phyloP scores from a whole-genome alignment of 2,329 filamentous ascomycete species.

The Gaeumannomyces tritici region DNA sequence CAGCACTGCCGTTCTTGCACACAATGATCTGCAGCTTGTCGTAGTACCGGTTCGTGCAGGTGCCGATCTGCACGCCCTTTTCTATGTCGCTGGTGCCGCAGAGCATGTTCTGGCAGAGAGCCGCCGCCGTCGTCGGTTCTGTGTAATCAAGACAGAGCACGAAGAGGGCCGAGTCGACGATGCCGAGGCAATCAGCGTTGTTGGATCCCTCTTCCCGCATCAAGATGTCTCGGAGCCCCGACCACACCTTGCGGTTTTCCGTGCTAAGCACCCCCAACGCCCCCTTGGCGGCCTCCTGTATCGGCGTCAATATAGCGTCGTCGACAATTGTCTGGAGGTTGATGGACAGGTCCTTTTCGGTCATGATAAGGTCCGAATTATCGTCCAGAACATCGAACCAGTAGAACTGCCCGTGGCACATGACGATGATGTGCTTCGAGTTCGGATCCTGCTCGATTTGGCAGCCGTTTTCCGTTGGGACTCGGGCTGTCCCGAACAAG shows the following conservation, averaged over 20 bases:
- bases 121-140: constrained; percentile 69
- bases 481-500: constrained; percentile 86
- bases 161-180: constrained; percentile 90
- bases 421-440: constrained; percentile 87
- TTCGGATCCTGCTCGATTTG: constrained; percentile 90
- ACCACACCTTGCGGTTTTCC: constrained; percentile 95
- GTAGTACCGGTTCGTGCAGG: constrained; percentile 97
- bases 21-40: constrained; percentile 99
- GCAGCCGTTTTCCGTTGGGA: constrained; percentile 90
- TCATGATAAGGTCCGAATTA: constrained; percentile 94
- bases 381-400: constrained; percentile 98
- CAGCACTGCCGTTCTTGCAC: constrained; percentile 95
- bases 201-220: constrained; percentile 81
- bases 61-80: constrained; percentile 89
- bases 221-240: constrained; percentile 77
- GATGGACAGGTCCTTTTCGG: constrained; percentile 81
- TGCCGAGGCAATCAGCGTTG: constrained; percentile 91
- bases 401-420: constrained; percentile 94
- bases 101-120: constrained; percentile 97
- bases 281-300: constrained; percentile 91
- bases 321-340: constrained; percentile 90
- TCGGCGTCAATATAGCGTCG: constrained; percentile 79
- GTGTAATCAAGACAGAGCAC: constrained; percentile 88
- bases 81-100: constrained; percentile 90
- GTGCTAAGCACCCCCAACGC: constrained; percentile 90